A percentile compares a stretch with the other conserved stretches of the same genome.
phyloP scores from a whole-genome alignment of 2,329 filamentous ascomycete genomes.

The Cercospora sesami region DNA sequence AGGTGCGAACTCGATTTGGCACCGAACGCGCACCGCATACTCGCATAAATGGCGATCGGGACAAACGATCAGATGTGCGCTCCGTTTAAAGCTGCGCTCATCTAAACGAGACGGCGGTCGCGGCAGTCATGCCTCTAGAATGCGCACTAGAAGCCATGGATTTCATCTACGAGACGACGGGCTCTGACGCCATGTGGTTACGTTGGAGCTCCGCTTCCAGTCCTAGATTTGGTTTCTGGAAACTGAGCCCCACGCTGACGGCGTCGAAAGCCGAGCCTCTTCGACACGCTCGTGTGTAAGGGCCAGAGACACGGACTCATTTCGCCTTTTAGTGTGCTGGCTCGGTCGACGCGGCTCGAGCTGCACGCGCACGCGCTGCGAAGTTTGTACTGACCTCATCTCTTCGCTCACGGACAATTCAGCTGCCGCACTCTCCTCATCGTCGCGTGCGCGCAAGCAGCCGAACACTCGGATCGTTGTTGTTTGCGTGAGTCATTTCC shows the following conservation, averaged over 20 bases:
- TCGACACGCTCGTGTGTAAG: constrained; percentile 5
- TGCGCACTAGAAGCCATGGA: constrained; percentile 18
- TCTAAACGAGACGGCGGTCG: constrained; percentile 18
- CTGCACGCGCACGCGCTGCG: neutral
- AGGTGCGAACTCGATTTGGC: constrained; percentile 3
- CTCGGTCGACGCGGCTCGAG: neutral
- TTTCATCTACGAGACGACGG: constrained; percentile 21
- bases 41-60: neutral
- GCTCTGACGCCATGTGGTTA: constrained; percentile 20
- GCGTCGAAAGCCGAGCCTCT: constrained; percentile 8
- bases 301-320: constrained; percentile 17
- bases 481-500: neutral
- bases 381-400: constrained; percentile 13
- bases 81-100: neutral
- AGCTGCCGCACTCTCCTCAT: neutral
- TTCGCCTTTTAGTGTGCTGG: constrained; percentile 11
- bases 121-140: constrained; percentile 18
- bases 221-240: constrained; percentile 11
- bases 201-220: constrained; percentile 8
- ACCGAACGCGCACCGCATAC: neutral
- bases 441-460: neutral
- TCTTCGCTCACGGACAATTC: neutral
- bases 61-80: neutral
- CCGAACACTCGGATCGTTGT: neutral
- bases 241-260: constrained; percentile 14